Percentiles rank a stretch among this genome's conserved stretches.
phyloP scores from a whole-genome alignment of 202 grass and related monocot genomes.

The Setaria viridis region DNA sequence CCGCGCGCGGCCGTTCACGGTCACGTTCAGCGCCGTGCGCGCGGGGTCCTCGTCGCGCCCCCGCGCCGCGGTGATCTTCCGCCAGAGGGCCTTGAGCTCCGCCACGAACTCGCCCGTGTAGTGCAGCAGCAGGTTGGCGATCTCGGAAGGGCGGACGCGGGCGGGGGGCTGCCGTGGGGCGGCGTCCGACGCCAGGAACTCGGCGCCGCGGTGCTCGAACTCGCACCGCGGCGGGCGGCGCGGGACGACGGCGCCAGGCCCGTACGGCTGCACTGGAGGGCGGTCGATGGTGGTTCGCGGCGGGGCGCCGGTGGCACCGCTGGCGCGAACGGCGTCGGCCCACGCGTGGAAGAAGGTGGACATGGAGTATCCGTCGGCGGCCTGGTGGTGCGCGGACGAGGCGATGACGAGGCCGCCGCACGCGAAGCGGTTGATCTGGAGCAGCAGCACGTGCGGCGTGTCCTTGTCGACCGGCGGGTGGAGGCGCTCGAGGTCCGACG shows the following conservation, averaged over 20 bases:
- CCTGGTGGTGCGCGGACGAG: constrained; percentile 48
- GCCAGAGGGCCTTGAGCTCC: constrained; percentile 42
- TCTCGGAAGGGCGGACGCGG: constrained; percentile 17
- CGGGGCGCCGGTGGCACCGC: neutral
- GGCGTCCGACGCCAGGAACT: constrained; percentile 22
- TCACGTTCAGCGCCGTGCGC: constrained; percentile 28
- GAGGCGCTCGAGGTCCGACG: constrained; percentile 6
- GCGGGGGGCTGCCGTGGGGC: neutral
- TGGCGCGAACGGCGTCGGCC: constrained; percentile 40
- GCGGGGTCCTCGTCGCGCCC: neutral
- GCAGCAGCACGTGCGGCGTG: constrained; percentile 28
- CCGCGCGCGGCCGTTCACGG: constrained; percentile 56
- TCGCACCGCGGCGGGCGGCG: constrained; percentile 54
- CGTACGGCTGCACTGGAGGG: constrained; percentile 9
- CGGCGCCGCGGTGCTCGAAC: constrained; percentile 60
- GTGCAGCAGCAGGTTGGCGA: constrained; percentile 52
- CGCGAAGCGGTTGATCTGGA: constrained; percentile 65
- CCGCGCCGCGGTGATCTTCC: constrained; percentile 52
- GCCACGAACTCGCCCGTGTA: constrained; percentile 40
- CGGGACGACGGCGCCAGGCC: constrained; percentile 29
- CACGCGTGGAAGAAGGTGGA: constrained; percentile 52
- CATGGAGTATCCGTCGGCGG: constrained; percentile 65
- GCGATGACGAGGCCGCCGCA: constrained; percentile 60
- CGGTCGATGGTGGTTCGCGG: neutral
- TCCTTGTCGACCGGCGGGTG: neutral